Percentiles rank a stretch among this genome's conserved stretches.
These are phyloP conservation scores for Brassica balearica DNA, from an alignment of 441 rosid species.

Conservation along the genomic window DNA sequence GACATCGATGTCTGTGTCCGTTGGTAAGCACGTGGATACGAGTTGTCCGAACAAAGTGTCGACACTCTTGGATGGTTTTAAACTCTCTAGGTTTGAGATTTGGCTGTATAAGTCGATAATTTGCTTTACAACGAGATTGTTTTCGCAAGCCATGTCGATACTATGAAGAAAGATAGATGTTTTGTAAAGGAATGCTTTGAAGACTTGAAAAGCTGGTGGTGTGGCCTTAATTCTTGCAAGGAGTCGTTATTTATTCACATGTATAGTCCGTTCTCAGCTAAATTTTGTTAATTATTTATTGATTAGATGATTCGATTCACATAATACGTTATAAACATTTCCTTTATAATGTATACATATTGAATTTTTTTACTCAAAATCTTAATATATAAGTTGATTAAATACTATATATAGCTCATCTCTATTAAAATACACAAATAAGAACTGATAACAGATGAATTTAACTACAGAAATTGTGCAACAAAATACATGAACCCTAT, in stretches of 20 bases:
- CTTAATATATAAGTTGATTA: not conserved
- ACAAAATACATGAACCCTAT: not conserved
- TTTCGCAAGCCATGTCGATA: conserved; percentile 87
- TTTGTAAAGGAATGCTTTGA: not conserved
- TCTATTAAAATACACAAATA: not conserved
- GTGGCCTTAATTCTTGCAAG: not conserved
- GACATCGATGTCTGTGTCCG: conserved; percentile 68
- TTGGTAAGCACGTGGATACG: conserved; percentile 78
- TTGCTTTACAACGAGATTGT: conserved; percentile 58
- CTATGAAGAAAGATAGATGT: conserved; percentile 40
- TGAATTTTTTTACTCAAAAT: not conserved
- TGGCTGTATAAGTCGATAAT: conserved; percentile 60
- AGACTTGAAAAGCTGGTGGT: conserved; percentile 3
- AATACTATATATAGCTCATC: not conserved
- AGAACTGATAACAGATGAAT: not conserved
- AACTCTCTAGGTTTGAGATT: conserved; percentile 70
- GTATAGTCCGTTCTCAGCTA: not conserved
- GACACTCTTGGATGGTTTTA: conserved; percentile 81
- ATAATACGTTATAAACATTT: not conserved
- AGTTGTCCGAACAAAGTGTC: conserved; percentile 81
- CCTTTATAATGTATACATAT: no score
- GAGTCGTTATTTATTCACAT: not conserved
- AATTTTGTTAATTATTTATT: not conserved
- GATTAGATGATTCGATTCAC: not conserved
- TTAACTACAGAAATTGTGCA: not conserved